A percentile compares a stretch with the other conserved stretches of the same genome.
Evolutionary conservation across 179 eudicot genomes (phyloP).

Genomic region (Drosera spatulata): DNA sequence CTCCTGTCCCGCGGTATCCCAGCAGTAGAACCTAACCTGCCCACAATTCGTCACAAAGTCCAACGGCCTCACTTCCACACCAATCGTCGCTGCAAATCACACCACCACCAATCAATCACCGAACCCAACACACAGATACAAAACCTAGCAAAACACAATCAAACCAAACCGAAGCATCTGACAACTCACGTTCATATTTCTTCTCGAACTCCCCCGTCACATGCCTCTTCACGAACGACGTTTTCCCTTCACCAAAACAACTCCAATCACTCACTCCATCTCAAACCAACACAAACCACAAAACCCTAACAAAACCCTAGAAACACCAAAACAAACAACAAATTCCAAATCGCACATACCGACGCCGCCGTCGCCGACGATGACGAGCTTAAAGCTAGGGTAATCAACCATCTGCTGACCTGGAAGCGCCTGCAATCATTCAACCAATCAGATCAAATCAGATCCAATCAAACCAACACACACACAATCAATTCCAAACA

Average conservation of each 20-base stretch:
- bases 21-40: constrained; percentile 42
- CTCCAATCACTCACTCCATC: no score
- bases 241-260: constrained; percentile 21
- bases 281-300: neutral
- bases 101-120: neutral
- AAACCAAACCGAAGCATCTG: neutral
- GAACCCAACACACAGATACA: neutral
- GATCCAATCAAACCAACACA: no score
- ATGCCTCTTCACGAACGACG: constrained; percentile 46
- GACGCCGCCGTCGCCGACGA: constrained; percentile 66
- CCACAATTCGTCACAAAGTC: constrained; percentile 53
- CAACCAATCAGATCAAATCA: no score
- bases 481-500: no score
- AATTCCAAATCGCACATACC: constrained; percentile 18
- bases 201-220: neutral
- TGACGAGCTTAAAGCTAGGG: constrained; percentile 63
- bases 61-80: constrained; percentile 59
- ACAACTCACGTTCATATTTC: constrained; percentile 18
- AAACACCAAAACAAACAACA: neutral
- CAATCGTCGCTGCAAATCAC: constrained; percentile 42
- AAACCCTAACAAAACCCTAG: neutral
- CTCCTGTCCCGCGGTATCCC: constrained; percentile 71
- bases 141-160: neutral
- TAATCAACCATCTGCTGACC: constrained; percentile 48
- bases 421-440: constrained; percentile 33